phyloP scores from a whole-genome alignment of 1,284 basidiomycete genomes.

The Rhodotorula sp. region DNA sequence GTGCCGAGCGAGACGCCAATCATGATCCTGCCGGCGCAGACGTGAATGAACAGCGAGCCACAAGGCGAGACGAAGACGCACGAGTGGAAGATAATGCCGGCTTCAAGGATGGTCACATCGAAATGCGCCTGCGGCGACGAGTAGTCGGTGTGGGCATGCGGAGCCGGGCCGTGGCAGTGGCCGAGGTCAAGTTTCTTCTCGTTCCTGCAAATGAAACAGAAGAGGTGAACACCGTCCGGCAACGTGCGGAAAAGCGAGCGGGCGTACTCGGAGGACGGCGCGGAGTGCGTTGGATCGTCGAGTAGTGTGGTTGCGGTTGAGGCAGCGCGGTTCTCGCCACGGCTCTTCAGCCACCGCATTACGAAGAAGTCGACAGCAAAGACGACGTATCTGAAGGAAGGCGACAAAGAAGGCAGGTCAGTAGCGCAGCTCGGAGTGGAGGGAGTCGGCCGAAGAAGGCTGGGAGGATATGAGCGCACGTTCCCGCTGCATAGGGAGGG shows the following conservation, averaged over 20 bases:
- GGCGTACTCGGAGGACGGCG: not conserved
- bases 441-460: not conserved
- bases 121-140: slow-evolving; percentile 45
- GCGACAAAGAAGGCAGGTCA: slow-evolving; percentile 43
- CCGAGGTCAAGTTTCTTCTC: slow-evolving; percentile 27
- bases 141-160: slow-evolving; percentile 38
- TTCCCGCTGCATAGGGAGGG: not conserved
- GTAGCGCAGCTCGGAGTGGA: slow-evolving; percentile 8
- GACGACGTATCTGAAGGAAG: slow-evolving; percentile 41
- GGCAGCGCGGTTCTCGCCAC: slow-evolving; percentile 6
- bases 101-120: slow-evolving; percentile 53
- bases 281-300: not conserved
- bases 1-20: slow-evolving; percentile 52
- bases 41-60: slow-evolving; percentile 10
- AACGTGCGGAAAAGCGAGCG: not conserved
- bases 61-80: slow-evolving; percentile 15
- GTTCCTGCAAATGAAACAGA: not conserved
- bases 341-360: slow-evolving; percentile 43
- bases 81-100: slow-evolving; percentile 55
- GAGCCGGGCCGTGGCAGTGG: slow-evolving; percentile 41
- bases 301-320: slow-evolving; percentile 1
- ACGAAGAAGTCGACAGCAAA: slow-evolving; percentile 52
- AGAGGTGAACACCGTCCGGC: no score
- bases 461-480: not conserved
- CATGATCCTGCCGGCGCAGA: slow-evolving; percentile 37